Evolutionary conservation across 2,329 filamentous ascomycete genomes (phyloP).

Genomic region (Hypoxylon sp.): DNA sequence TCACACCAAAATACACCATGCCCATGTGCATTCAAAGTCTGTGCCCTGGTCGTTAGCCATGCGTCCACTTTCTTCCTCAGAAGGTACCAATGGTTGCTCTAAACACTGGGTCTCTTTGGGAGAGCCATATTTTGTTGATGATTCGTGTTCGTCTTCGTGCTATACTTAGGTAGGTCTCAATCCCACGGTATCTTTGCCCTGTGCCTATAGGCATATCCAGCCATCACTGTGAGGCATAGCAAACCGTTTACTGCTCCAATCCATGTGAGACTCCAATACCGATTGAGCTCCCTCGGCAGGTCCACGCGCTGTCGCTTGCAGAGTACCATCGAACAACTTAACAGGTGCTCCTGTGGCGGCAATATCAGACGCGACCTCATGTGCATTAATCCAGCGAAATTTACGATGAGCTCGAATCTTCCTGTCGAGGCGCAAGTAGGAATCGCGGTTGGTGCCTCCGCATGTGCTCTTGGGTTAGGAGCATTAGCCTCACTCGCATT

Average conservation of each 20-base stretch:
- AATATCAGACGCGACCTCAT: not conserved
- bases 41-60: not conserved
- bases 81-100: not conserved
- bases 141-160: not conserved
- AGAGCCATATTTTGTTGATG: not conserved
- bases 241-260: not conserved
- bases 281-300: not conserved
- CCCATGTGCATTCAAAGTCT: not conserved
- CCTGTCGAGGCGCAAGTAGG: slow-evolving; percentile 24
- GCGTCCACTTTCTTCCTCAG: not conserved
- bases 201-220: not conserved
- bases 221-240: not conserved
- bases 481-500: slow-evolving; percentile 8
- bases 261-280: not conserved
- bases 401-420: slow-evolving; percentile 1
- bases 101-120: not conserved
- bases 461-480: slow-evolving; percentile 23
- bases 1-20: slow-evolving; percentile 8
- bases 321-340: not conserved
- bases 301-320: not conserved
- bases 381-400: not conserved
- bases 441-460: slow-evolving; percentile 12
- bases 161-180: not conserved
- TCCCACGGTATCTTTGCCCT: not conserved
- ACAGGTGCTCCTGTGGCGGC: not conserved